Evolutionary conservation across 2,329 filamentous ascomycete genomes (phyloP).

Genomic region (Mycosphaerella arachidis): DNA sequence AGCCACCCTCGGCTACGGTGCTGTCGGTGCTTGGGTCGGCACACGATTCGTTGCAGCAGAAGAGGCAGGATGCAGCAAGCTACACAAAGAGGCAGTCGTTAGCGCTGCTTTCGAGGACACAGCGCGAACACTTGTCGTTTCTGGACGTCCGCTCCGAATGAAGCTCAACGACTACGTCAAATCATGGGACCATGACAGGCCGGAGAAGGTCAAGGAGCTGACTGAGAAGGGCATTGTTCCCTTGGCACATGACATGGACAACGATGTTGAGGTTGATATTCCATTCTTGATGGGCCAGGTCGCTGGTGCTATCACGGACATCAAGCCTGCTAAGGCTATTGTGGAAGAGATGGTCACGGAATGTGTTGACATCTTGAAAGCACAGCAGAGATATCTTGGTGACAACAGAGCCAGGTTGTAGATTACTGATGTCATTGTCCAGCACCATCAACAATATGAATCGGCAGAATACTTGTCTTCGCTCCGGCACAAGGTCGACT

Average conservation of each 20-base stretch:
- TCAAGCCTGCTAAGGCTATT: slow-evolving; percentile 78
- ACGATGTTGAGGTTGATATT: slow-evolving; percentile 74
- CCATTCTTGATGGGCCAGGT: slow-evolving; percentile 95
- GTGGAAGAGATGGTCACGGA: slow-evolving; percentile 85
- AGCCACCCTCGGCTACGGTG: slow-evolving; percentile 79
- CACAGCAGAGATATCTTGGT: slow-evolving; percentile 57
- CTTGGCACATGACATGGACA: slow-evolving; percentile 71
- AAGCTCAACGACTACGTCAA: slow-evolving; percentile 78
- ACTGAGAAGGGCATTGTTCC: slow-evolving; percentile 75
- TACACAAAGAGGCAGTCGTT: slow-evolving; percentile 82
- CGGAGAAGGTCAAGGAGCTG: slow-evolving; percentile 69
- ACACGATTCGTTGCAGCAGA: slow-evolving; percentile 81
- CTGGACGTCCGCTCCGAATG: slow-evolving; percentile 75
- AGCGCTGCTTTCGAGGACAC: slow-evolving; percentile 76
- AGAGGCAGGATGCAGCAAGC: slow-evolving; percentile 74
- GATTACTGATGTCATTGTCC: not conserved
- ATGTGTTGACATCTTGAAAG: slow-evolving; percentile 63
- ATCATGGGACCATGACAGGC: slow-evolving; percentile 68
- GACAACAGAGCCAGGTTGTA: slow-evolving; percentile 43
- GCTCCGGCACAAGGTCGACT: no score
- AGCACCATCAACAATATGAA: no score
- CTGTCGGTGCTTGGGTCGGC: slow-evolving; percentile 86
- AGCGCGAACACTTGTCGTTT: slow-evolving; percentile 73
- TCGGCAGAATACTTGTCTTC: no score
- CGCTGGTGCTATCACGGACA: slow-evolving; percentile 67